A percentile compares a stretch with the other conserved stretches of the same genome.
Conservation (phyloP, 192 early-diverging fungal species). For the Mortierella antarctica region DNA sequence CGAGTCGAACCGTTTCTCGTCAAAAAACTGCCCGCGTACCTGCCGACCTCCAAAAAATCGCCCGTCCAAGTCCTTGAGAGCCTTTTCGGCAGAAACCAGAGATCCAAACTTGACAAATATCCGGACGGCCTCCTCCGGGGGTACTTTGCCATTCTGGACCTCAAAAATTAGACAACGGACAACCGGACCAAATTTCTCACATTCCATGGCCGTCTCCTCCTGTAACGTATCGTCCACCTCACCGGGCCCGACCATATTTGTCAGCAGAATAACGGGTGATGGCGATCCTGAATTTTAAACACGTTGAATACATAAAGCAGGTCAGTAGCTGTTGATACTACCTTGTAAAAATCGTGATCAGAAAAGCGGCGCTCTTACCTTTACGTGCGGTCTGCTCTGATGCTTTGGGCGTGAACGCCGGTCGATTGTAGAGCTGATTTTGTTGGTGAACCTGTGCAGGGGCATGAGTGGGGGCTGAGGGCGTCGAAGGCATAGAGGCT, state of each 20-base stretch:
- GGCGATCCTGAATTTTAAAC: conserved; percentile 9
- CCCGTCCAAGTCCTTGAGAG: conserved; percentile 70
- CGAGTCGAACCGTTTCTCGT: conserved; percentile 65
- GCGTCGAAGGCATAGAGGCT: not conserved
- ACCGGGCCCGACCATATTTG: conserved; percentile 82
- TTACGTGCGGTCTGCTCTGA: too few relatives aligned
- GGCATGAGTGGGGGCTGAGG: not conserved
- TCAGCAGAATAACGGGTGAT: conserved; percentile 68
- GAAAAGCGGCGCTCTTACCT: not conserved
- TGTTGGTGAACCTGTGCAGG: not conserved
- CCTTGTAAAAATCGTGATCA: not conserved
- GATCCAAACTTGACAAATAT: conserved; percentile 82
- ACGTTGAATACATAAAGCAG: not conserved
- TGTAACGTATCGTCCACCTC: conserved; percentile 81
- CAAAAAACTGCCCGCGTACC: conserved; percentile 72
- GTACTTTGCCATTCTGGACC: conserved; percentile 64
- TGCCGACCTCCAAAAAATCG: conserved; percentile 82
- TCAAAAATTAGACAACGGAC: conserved; percentile 75
- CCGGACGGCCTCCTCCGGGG: conserved; percentile 76
- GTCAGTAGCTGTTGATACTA: not conserved
- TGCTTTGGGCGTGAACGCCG: too few relatives aligned
- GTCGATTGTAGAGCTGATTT: not conserved
- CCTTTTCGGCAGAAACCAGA: conserved; percentile 60
- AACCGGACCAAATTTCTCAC: conserved; percentile 81
- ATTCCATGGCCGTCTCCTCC: conserved; percentile 82